A percentile compares a stretch with the other conserved stretches of the same genome.
These are phyloP conservation scores for Actinidia polygama DNA, from an alignment of 179 eudicot genomes.

Conservation along the genomic window DNA sequence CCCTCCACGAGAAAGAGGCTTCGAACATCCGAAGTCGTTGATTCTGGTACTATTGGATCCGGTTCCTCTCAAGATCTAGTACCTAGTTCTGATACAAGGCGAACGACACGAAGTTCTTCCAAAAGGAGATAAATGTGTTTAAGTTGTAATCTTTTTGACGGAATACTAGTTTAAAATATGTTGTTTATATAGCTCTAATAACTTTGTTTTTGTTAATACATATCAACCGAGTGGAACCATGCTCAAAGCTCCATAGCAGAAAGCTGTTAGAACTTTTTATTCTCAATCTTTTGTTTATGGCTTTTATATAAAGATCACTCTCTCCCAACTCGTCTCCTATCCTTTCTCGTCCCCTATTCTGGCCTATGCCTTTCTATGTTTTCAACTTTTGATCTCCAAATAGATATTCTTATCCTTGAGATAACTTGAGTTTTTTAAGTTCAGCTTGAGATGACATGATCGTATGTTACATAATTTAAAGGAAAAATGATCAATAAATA, in stretches of 20 bases:
- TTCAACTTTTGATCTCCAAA: too few relatives aligned
- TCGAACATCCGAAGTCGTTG: constrained; percentile 33
- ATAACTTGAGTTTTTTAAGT: too few relatives aligned
- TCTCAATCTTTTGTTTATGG: not conserved
- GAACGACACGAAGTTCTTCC: constrained; percentile 51
- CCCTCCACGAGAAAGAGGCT: constrained; percentile 48
- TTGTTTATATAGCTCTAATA: not conserved
- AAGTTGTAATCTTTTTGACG: not conserved
- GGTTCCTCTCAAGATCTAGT: constrained; percentile 34
- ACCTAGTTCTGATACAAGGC: constrained; percentile 35
- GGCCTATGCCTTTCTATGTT: too few relatives aligned
- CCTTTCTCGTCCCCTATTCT: too few relatives aligned
- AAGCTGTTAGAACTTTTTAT: not conserved
- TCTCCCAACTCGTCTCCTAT: too few relatives aligned
- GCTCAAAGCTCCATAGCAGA: not conserved
- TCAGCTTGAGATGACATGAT: too few relatives aligned
- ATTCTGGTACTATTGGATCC: constrained; percentile 27
- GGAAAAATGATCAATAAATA: too few relatives aligned
- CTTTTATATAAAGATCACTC: not conserved
- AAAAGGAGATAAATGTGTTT: constrained; percentile 18
- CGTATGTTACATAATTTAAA: not conserved
- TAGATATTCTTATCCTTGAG: too few relatives aligned
- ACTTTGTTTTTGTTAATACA: not conserved
- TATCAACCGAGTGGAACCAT: not conserved
- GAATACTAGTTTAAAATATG: not conserved